Conservation (phyloP, 352 stramenopile genomes). For the Peronospora destructor region DNA sequence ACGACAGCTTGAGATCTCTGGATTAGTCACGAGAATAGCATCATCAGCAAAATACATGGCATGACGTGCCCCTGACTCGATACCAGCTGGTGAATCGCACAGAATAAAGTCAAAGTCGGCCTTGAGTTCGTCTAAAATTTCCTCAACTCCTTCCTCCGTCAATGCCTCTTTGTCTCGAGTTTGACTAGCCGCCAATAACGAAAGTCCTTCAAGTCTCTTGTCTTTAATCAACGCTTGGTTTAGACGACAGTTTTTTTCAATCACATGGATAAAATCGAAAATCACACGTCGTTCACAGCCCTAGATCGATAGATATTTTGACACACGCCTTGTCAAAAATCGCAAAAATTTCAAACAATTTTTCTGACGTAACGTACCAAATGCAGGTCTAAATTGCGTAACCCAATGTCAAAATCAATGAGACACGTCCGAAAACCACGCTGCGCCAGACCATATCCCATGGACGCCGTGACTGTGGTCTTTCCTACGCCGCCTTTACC, state of each 20-base stretch:
- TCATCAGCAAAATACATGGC: constrained; percentile 92
- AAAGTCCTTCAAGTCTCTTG: constrained; percentile 81
- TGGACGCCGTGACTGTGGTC: constrained; percentile 85
- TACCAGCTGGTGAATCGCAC: constrained; percentile 86
- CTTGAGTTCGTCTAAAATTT: constrained; percentile 77
- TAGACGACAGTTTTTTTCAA: constrained; percentile 86
- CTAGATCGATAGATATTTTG: constrained; percentile 2
- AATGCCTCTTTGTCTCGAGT: constrained; percentile 88
- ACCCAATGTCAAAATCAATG: constrained; percentile 92
- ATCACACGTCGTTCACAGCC: constrained; percentile 89
- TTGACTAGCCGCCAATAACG: constrained; percentile 84
- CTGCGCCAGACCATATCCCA: constrained; percentile 78
- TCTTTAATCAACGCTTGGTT: constrained; percentile 88
- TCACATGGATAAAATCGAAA: constrained; percentile 93
- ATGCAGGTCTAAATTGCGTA: constrained; percentile 91
- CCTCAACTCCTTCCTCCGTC: constrained; percentile 83
- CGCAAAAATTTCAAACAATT: too few relatives aligned
- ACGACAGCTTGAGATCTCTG: constrained; percentile 87
- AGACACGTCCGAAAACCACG: constrained; percentile 86
- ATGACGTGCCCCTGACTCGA: constrained; percentile 85
- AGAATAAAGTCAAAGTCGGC: constrained; percentile 87
- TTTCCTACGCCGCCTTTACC: constrained; percentile 91
- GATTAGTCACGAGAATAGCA: constrained; percentile 91
- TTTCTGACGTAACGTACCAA: constrained; percentile 32
- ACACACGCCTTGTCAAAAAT: constrained; percentile 2